Conservation (phyloP, 2,329 filamentous ascomycete genomes). For the Diaporthe sp. region DNA sequence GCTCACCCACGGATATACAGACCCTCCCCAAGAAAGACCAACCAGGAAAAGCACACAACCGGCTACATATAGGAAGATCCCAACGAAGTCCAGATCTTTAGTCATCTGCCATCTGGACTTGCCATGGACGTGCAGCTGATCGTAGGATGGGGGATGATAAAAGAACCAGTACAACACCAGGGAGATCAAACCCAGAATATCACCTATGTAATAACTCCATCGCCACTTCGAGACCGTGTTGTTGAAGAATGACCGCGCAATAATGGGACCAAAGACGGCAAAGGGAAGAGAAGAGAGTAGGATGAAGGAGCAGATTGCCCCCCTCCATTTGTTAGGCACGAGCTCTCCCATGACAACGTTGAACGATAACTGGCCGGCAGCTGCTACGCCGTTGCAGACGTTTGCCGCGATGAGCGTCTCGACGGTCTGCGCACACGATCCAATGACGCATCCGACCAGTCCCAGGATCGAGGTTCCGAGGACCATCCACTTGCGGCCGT, state of each 20-base stretch:
- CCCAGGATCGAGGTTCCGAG: conserved; percentile 46
- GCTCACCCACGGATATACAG: conserved; percentile 54
- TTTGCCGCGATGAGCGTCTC: conserved; percentile 51
- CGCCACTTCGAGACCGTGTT: neutral
- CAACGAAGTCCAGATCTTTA: conserved; percentile 57
- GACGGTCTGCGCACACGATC: conserved; percentile 47
- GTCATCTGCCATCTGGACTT: conserved; percentile 50
- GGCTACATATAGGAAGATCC: conserved; percentile 43
- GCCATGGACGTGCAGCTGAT: conserved; percentile 51
- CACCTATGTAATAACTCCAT: conserved; percentile 6
- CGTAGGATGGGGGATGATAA: conserved; percentile 58
- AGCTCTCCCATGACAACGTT: conserved; percentile 54
- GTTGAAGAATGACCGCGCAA: conserved; percentile 49
- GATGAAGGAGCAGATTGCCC: conserved; percentile 48
- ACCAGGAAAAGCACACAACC: conserved; percentile 37
- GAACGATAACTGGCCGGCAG: conserved; percentile 54
- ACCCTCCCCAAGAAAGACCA: conserved; percentile 55
- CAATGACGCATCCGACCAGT: conserved; percentile 51
- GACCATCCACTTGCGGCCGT: conserved; percentile 54
- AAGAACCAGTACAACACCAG: conserved; percentile 54
- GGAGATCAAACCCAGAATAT: conserved; percentile 39
- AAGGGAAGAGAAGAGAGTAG: conserved; percentile 53
- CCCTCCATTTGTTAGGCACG: conserved; percentile 54
- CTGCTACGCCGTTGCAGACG: conserved; percentile 50
- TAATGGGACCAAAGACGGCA: conserved; percentile 56